Evolutionary conservation across 1,139 yeast genomes (phyloP), one percentile per base, ranked within the genome.

Genomic region (Meyerozyma guilliermondii): DNA sequence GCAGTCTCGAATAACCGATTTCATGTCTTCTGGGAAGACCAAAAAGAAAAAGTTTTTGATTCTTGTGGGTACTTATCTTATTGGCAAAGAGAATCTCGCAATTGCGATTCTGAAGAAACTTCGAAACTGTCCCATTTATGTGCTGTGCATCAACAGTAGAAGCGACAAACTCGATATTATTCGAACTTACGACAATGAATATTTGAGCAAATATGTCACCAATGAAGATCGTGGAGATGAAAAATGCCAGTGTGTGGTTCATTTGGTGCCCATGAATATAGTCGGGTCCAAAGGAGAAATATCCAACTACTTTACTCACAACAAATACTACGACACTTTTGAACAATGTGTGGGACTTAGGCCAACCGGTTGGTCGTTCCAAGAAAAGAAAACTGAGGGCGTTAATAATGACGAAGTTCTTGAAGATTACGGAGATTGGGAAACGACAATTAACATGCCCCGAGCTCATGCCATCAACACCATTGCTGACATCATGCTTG

Each of bases 291-390:
- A 58, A 41, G 56, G 56, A 46, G 66, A 73, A 58, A 52, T 77
- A 42, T 64, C 71, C 14, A 65, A 65, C 34, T 83, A 85, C 53
- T 72, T 80, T 54, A 68, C 69, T 44, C 73, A 68, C 46, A 74
- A 75, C 48, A 65, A 65, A 28, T 76, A 77, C 47, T 66, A 66
- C 34, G 62, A 64, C 18, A 58, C 60, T 43, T 81, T 70, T 62
- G 80, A 77, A 45, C 67, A 83, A 28, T 73, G 86, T 39, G 68
- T 85, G 20, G 89, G 86, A 0, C 59, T 85, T 26, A 62, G 80
- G 30, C 96, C 97, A 0, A 88, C 97, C 0, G 98, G 97, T 0
- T 91, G 97, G 97, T 70, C 87, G 2, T 83, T 78, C 57, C 50
- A 29, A 17, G 48, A 36, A 27, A 43, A 44, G 9, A 29, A 37